Evolutionary conservation across 495 filamentous ascomycete species (phyloP).

Genomic region (Extremus antarcticus): DNA sequence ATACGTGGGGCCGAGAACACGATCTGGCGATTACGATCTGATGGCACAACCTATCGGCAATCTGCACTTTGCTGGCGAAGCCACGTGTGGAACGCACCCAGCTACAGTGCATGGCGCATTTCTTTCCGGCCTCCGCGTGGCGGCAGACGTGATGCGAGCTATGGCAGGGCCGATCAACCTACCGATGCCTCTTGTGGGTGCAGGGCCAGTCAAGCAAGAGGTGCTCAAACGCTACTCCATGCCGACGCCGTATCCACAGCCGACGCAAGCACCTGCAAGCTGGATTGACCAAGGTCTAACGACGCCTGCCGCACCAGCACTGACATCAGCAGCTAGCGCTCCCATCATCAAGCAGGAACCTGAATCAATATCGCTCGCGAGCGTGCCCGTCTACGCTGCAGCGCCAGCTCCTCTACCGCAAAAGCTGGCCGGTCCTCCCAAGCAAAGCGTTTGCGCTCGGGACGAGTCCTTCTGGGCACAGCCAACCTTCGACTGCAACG

Average conservation of each 20-base stretch:
- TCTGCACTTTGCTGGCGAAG: conserved; percentile 92
- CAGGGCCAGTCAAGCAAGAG: conserved; percentile 9
- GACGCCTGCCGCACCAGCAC: neutral
- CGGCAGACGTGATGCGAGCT: conserved; percentile 68
- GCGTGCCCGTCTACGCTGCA: neutral
- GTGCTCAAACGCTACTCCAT: neutral
- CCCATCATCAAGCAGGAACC: conserved; percentile 17
- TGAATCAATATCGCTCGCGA: neutral
- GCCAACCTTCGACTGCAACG: conserved; percentile 29
- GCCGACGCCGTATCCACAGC: neutral
- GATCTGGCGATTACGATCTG: conserved; percentile 78
- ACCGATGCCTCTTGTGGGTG: conserved; percentile 33
- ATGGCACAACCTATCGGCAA: conserved; percentile 83
- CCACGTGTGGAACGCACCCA: conserved; percentile 87
- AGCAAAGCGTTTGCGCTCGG: conserved; percentile 27
- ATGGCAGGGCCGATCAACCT: conserved; percentile 72
- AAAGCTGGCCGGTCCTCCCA: conserved; percentile 22
- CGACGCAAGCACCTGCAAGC: neutral
- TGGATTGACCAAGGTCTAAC: neutral
- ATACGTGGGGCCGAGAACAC: conserved; percentile 70
- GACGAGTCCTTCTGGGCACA: conserved; percentile 15
- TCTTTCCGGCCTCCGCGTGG: conserved; percentile 80
- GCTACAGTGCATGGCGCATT: conserved; percentile 97
- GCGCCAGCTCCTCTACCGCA: neutral
- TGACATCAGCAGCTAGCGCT: neutral